Conservation (phyloP, 1,139 yeast genomes). For the Spathaspora sp. region DNA sequence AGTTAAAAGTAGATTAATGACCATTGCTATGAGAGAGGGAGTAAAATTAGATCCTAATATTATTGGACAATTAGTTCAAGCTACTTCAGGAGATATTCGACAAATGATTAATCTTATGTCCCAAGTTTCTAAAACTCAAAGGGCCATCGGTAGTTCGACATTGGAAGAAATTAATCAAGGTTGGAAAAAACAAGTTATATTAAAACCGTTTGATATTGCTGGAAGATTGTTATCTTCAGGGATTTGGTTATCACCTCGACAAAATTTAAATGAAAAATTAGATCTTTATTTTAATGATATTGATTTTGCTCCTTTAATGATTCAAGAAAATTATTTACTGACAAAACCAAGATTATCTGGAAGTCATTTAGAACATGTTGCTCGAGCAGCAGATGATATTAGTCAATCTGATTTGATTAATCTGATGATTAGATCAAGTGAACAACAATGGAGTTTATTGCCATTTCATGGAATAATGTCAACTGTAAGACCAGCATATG, state of each 20-base stretch:
- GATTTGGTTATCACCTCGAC: constrained; percentile 22
- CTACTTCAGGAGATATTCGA: constrained; percentile 89
- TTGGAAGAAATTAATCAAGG: constrained; percentile 55
- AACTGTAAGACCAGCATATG: constrained; percentile 76
- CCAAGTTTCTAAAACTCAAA: constrained; percentile 75
- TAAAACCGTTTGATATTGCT: constrained; percentile 91
- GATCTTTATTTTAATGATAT: constrained; percentile 92
- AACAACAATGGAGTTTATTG: constrained; percentile 93
- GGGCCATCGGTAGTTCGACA: constrained; percentile 53
- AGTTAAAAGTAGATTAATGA: constrained; percentile 80
- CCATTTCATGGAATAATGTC: constrained; percentile 93
- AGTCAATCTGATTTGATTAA: constrained; percentile 82
- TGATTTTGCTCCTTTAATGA: constrained; percentile 92
- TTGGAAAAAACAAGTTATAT: constrained; percentile 88
- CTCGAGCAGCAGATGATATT: constrained; percentile 83
- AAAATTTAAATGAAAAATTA: constrained; percentile 76
- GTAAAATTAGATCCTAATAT: constrained; percentile 77
- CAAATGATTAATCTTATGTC: constrained; percentile 90
- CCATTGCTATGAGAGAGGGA: constrained; percentile 85
- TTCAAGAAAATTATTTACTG: constrained; percentile 85
- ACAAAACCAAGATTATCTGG: constrained; percentile 56
- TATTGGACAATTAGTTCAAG: constrained; percentile 79
- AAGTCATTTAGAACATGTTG: constrained; percentile 59
- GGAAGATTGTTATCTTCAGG: constrained; percentile 55
- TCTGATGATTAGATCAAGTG: constrained; percentile 79